A percentile compares a stretch with the other conserved stretches of the same genome.
phyloP scores from a whole-genome alignment of 257 asterid species.

The Solanum dulcamara region DNA sequence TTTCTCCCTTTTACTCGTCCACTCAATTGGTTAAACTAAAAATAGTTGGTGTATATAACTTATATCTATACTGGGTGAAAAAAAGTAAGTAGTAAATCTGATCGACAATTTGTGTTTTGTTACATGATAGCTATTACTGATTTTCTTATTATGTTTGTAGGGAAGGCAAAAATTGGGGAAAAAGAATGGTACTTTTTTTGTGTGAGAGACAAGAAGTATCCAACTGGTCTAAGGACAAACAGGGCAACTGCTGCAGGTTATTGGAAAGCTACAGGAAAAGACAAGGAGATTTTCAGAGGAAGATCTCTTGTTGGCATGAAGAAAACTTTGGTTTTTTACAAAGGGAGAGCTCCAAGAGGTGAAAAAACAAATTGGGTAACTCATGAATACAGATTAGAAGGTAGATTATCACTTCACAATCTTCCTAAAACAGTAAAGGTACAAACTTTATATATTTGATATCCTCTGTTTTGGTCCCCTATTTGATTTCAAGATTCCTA shows the following conservation, averaged over 20 bases:
- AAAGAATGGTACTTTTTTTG: constrained; percentile 81
- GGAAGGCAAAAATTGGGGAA: constrained; percentile 68
- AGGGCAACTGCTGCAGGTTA: constrained; percentile 70
- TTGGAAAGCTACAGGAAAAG: constrained; percentile 91
- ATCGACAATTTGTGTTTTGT: background rate
- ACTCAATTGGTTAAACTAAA: background rate
- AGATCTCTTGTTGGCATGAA: constrained; percentile 57
- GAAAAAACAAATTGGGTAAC: constrained; percentile 61
- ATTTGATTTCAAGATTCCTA: background rate
- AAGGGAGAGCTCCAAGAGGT: constrained; percentile 80
- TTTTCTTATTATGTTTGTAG: constrained; percentile 6
- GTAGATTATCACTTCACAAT: constrained; percentile 31
- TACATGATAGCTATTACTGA: background rate
- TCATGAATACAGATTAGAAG: constrained; percentile 70
- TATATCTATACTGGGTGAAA: background rate
- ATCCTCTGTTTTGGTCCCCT: background rate
- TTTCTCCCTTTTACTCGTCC: background rate
- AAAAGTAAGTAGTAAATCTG: background rate
- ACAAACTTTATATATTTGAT: background rate
- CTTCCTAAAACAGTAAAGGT: constrained; percentile 40
- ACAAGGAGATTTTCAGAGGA: constrained; percentile 45
- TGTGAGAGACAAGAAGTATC: constrained; percentile 66
- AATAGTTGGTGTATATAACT: background rate
- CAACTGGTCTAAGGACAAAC: constrained; percentile 67
- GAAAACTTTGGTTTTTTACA: constrained; percentile 69